Evolutionary conservation across 1,284 basidiomycete genomes (phyloP).

Genomic region (Apiotrichum gracile): DNA sequence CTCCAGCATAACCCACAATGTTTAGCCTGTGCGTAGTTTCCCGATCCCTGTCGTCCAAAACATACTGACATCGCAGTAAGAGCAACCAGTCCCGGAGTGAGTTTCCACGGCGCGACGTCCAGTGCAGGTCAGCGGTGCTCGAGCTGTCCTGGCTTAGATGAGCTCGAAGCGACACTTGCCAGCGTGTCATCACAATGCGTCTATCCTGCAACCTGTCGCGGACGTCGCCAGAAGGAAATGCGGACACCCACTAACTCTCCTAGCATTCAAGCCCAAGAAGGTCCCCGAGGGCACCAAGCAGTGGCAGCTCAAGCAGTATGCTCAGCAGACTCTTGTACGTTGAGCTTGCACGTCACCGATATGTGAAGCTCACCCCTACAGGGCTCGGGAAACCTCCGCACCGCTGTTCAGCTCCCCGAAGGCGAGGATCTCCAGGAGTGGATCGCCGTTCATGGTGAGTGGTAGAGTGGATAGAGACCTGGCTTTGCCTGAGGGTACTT

Average conservation of each 20-base stretch:
- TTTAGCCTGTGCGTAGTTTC: slow-evolving; percentile 34
- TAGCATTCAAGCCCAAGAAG: slow-evolving; percentile 91
- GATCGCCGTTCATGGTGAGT: slow-evolving; percentile 89
- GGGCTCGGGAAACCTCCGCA: slow-evolving; percentile 87
- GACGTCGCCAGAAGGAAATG: too few species aligned
- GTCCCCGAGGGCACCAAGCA: slow-evolving; percentile 94
- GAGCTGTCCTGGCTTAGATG: too few species aligned
- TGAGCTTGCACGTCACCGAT: too few species aligned
- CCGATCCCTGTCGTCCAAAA: neutral
- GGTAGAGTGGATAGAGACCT: neutral
- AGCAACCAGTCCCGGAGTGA: slow-evolving; percentile 38
- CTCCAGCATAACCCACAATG: slow-evolving; percentile 14
- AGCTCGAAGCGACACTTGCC: too few species aligned
- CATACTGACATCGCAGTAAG: slow-evolving; percentile 32
- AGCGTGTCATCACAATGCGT: too few species aligned
- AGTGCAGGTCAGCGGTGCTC: too few species aligned
- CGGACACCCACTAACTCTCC: neutral
- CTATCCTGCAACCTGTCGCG: too few species aligned
- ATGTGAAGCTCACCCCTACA: slow-evolving; percentile 37
- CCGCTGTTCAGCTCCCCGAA: slow-evolving; percentile 85
- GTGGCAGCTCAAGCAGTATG: slow-evolving; percentile 93
- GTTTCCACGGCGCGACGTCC: slow-evolving; percentile 1
- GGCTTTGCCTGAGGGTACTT: too few species aligned
- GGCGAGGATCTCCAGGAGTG: slow-evolving; percentile 94
- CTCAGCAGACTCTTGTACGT: slow-evolving; percentile 83